A percentile compares a stretch with the other conserved stretches of the same genome.
Evolutionary conservation across 495 filamentous ascomycete species (phyloP).

Genomic region (Lasiosphaeriaceae sp.): DNA sequence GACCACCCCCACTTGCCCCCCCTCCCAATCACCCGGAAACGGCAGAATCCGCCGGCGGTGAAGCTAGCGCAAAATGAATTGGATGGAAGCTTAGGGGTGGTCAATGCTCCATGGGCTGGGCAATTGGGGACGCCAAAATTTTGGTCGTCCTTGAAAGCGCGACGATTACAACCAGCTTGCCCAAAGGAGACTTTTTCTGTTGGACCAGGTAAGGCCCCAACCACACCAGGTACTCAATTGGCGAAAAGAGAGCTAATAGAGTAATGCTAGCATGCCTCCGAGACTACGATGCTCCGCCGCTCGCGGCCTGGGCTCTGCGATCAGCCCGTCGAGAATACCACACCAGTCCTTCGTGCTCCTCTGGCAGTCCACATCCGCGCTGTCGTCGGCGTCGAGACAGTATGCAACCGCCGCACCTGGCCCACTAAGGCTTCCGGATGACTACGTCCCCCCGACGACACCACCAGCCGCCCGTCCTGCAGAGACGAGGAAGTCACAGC

Average conservation of each 20-base stretch:
- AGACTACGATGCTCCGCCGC: slow-evolving; percentile 29
- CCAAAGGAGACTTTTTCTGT: not conserved
- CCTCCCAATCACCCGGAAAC: slow-evolving; percentile 1
- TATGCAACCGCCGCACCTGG: slow-evolving; percentile 32
- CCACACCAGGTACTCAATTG: not conserved
- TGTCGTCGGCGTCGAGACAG: slow-evolving; percentile 20
- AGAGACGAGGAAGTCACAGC: slow-evolving; percentile 88
- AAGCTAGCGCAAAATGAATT: slow-evolving; percentile 4
- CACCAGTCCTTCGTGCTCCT: slow-evolving; percentile 15
- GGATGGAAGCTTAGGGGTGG: slow-evolving; percentile 1
- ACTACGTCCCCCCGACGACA: slow-evolving; percentile 65
- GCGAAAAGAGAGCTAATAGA: not conserved
- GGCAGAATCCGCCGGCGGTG: slow-evolving; percentile 27
- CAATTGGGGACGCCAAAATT: slow-evolving; percentile 29
- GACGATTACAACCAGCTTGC: slow-evolving; percentile 1
- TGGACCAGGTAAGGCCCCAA: not conserved
- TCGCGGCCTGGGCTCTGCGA: slow-evolving; percentile 21
- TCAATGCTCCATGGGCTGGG: slow-evolving; percentile 1
- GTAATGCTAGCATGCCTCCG: slow-evolving; percentile 22
- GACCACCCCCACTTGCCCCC: not conserved
- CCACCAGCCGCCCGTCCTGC: slow-evolving; percentile 84
- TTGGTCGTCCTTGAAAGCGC: slow-evolving; percentile 14
- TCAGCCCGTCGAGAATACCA: slow-evolving; percentile 18
- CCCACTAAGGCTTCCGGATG: slow-evolving; percentile 47
- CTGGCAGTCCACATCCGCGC: slow-evolving; percentile 11